Evolutionary conservation across 495 filamentous ascomycete species (phyloP), one percentile per base, ranked within the genome.

Genomic region (Penicillium antarcticum): DNA sequence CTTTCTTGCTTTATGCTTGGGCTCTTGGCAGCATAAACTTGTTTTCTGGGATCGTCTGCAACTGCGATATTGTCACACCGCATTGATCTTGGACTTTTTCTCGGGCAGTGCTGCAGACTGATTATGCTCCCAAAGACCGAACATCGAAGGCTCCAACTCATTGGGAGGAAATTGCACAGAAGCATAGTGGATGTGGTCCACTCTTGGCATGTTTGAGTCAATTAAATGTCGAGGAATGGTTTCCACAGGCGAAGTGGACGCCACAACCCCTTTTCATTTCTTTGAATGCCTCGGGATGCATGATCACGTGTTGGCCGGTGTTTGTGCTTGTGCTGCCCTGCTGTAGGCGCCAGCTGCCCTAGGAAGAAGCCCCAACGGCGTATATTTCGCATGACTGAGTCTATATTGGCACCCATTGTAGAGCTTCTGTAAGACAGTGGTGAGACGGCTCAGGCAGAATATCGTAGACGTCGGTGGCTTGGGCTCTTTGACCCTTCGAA

Each of bases 81-180:
- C 46, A 34, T 48, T 13, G 23, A 13, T 18, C 12, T 10, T 8
- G 23, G 13, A 8, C 7, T 10, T 39, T 21, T 23, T 2, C n/a
- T 38, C 3, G 46, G 36, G 35, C 36, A 48, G 40, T 34, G 11
- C 35, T 48, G 38, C 47, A 42, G 47, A 33, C 41, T 48, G 36
- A 34, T 23, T 29, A 43, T n/a, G 29, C 18, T 7, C 26, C 8
- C 6, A 7, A 29, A 32, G 16, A 24, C 21, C 17, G n/a, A 37
- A 14, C 11, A 46, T 37, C 26, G 6, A 6, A 34, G 21, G 12
- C 26, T 47, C 5, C 6, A 1, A 18, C 18, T 48, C 1, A 48
- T 29, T 48, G 10, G 31, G 31, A 17, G 8, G 45, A 48, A 48
- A 29, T 35, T 32, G 18, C 8, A 19, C 11, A 45, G 8, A 46